phyloP scores from a whole-genome alignment of 2,329 filamentous ascomycete genomes.

The Fusarium euwallaceae region DNA sequence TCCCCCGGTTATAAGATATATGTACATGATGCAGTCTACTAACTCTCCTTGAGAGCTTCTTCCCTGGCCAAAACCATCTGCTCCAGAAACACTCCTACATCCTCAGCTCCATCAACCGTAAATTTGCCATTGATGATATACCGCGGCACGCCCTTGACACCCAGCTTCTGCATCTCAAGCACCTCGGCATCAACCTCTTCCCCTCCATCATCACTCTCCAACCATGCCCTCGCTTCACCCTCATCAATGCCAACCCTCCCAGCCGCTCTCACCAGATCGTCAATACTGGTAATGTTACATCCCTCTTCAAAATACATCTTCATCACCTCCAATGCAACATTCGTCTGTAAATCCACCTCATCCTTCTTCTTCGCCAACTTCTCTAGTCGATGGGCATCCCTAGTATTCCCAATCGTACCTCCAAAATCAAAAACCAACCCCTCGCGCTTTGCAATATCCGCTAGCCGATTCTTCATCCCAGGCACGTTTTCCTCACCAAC shows the following conservation, averaged over 20 bases:
- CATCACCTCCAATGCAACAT: slow-evolving; percentile 74
- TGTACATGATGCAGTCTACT: background rate
- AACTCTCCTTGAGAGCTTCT: slow-evolving; percentile 23
- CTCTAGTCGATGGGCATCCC: slow-evolving; percentile 68
- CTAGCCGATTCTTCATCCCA: slow-evolving; percentile 70
- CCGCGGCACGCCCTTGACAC: slow-evolving; percentile 77
- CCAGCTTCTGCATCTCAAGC: slow-evolving; percentile 62
- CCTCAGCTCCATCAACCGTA: slow-evolving; percentile 79
- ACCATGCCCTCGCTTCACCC: slow-evolving; percentile 65
- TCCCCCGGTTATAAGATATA: background rate
- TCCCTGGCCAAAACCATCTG: slow-evolving; percentile 69
- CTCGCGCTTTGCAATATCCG: slow-evolving; percentile 69
- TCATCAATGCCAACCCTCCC: slow-evolving; percentile 66
- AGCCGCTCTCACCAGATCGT: slow-evolving; percentile 65
- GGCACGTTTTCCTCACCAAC: slow-evolving; percentile 75
- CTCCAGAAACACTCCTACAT: slow-evolving; percentile 74
- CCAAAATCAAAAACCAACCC: slow-evolving; percentile 80
- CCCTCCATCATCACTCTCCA: slow-evolving; percentile 67
- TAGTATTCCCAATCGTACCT: slow-evolving; percentile 59
- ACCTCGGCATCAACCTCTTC: slow-evolving; percentile 70
- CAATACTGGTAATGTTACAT: slow-evolving; percentile 71
- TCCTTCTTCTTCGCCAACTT: slow-evolving; percentile 71
- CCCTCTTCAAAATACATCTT: slow-evolving; percentile 74
- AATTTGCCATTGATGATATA: slow-evolving; percentile 79
- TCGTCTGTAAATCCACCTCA: slow-evolving; percentile 63